A percentile compares a stretch with the other conserved stretches of the same genome.
Evolutionary conservation across 768 basidiomycete species (phyloP).

Genomic region (Leucocoprinus birnbaumii): DNA sequence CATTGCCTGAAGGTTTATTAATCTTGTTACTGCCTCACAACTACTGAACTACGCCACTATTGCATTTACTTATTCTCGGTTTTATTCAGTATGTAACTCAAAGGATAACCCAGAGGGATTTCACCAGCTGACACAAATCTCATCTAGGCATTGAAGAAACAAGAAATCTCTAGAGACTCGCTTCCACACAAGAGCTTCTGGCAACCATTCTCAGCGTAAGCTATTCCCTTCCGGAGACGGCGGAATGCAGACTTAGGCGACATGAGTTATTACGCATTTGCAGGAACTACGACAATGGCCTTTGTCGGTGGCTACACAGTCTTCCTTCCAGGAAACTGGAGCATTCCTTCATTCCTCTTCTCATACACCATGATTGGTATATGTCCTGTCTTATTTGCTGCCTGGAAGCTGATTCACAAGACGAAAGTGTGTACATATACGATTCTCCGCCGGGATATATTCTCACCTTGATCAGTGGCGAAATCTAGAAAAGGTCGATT

Average conservation of each 20-base stretch:
- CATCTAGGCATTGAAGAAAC: conserved; percentile 38
- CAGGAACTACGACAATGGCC: conserved; percentile 42
- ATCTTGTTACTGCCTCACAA: conserved; percentile 47
- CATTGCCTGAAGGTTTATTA: conserved; percentile 37
- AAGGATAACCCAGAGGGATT: neutral
- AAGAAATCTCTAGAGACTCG: conserved; percentile 40
- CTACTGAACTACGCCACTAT: conserved; percentile 46
- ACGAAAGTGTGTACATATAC: conserved; percentile 30
- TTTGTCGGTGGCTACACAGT: conserved; percentile 48
- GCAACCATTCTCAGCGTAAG: conserved; percentile 51
- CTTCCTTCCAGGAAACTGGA: conserved; percentile 50
- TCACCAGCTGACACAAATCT: neutral
- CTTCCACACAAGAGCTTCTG: conserved; percentile 44
- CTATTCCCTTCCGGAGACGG: neutral
- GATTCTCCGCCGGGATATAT: neutral
- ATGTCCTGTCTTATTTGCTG: conserved; percentile 38
- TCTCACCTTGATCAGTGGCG: conserved; percentile 30
- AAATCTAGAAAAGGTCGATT: conserved; percentile 32
- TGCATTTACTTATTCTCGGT: conserved; percentile 45
- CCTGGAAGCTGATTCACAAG: conserved; percentile 41
- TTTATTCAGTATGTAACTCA: conserved; percentile 33
- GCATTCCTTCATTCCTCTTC: conserved; percentile 44
- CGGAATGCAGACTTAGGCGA: neutral
- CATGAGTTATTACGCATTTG: conserved; percentile 41
- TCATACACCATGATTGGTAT: conserved; percentile 45